These are phyloP conservation scores for Triangularia verruculosa DNA, from an alignment of 2,329 filamentous ascomycete species.

Conservation along the genomic window DNA sequence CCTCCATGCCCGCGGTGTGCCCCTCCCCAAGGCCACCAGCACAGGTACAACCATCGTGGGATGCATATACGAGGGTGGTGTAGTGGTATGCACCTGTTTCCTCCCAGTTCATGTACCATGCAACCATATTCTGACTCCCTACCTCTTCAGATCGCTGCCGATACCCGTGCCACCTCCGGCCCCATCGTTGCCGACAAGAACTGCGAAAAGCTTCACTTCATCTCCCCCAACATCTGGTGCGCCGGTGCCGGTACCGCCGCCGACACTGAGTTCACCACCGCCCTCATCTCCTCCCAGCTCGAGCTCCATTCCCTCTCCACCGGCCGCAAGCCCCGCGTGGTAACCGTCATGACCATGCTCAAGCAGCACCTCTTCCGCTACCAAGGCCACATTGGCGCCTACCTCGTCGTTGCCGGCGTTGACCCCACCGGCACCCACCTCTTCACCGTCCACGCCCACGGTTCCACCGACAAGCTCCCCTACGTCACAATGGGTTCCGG, in stretches of 20 bases:
- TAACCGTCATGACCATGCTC: conserved; percentile 98
- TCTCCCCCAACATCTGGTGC: conserved; percentile 98
- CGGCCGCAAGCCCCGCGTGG: conserved; percentile 92
- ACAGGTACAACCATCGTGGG: conserved; percentile 99
- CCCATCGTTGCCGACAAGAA: conserved; percentile 99
- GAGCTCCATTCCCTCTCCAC: conserved; percentile 96
- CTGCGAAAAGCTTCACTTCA: conserved; percentile 99
- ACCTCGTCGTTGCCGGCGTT: conserved; percentile 93
- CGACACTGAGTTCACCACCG: conserved; percentile 98
- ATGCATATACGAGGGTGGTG: conserved; percentile 92
- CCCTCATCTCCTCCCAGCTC: conserved; percentile 96
- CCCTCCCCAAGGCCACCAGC: conserved; percentile 94
- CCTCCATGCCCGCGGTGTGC: conserved; percentile 88
- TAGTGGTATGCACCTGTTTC: conserved; percentile 67
- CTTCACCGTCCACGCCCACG: conserved; percentile 98
- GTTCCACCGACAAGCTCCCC: conserved; percentile 95
- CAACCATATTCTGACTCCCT: not conserved
- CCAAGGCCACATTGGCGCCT: conserved; percentile 96
- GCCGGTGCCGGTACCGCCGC: conserved; percentile 96
- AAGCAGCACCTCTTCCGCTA: conserved; percentile 99
- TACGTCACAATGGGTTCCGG: conserved; percentile 99
- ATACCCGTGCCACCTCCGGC: conserved; percentile 94
- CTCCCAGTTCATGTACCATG: not conserved
- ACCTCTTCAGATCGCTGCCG: conserved; percentile 76
- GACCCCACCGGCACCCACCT: conserved; percentile 93